A percentile compares a stretch with the other conserved stretches of the same genome.
These are phyloP conservation scores for Phialocephala subalpina DNA, from an alignment of 2,329 filamentous ascomycete genomes.

Conservation along the genomic window DNA sequence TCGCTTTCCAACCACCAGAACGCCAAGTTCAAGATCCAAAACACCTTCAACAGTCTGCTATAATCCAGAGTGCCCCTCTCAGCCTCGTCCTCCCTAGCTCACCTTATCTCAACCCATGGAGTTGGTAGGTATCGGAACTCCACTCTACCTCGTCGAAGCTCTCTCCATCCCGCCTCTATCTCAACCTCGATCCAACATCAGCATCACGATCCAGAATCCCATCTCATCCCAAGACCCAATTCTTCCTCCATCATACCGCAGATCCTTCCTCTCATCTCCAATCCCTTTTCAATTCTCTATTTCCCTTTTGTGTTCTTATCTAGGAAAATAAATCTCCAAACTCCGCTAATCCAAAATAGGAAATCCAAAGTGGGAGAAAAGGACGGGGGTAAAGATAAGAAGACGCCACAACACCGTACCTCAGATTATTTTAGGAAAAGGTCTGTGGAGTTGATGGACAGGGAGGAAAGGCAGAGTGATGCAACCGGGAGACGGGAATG, in stretches of 20 bases:
- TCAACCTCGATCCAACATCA: background rate
- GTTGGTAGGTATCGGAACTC: background rate
- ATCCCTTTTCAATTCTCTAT: background rate
- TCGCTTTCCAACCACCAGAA: background rate
- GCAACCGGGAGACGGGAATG: background rate
- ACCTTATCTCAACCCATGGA: background rate
- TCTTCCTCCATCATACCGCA: background rate
- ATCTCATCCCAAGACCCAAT: background rate
- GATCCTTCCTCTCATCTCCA: background rate
- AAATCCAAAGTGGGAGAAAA: background rate
- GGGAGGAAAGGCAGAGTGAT: background rate
- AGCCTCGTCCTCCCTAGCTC: background rate
- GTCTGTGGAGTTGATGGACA: background rate
- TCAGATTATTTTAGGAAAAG: background rate
- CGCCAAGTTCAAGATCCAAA: background rate
- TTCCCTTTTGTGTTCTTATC: background rate
- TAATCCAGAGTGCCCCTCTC: background rate
- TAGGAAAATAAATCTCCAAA: background rate
- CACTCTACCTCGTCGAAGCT: background rate
- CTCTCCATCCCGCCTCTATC: background rate
- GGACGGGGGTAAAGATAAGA: conserved; percentile 11
- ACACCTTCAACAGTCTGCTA: no score
- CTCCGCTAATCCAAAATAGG: background rate
- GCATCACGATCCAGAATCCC: conserved; percentile 4
- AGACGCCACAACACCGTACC: conserved; percentile 8